phyloP scores from a whole-genome alignment of 352 stramenopile species.

The Elongisporangium senticosum region DNA sequence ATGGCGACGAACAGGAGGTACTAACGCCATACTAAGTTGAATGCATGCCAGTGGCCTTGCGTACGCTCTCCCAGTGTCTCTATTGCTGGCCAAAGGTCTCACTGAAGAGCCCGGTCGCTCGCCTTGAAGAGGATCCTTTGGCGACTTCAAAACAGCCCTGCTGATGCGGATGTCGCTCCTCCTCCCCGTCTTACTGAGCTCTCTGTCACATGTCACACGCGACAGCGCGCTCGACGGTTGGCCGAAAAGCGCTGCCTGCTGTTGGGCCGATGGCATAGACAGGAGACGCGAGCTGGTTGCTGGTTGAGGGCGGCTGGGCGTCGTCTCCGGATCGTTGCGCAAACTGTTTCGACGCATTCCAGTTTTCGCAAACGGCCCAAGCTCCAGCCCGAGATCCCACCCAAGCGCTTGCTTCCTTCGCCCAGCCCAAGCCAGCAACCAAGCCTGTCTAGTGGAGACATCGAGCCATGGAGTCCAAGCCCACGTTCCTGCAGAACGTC shows the following conservation, averaged over 20 bases:
- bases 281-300: background rate
- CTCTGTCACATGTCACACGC: background rate
- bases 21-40: background rate
- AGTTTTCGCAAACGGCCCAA: background rate
- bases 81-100: background rate
- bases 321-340: background rate
- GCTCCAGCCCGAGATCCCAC: background rate
- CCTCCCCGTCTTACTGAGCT: background rate
- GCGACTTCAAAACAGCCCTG: background rate
- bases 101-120: background rate
- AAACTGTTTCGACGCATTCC: background rate
- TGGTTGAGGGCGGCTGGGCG: background rate
- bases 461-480: background rate
- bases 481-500: conserved; percentile 5
- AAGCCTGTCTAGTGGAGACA: background rate
- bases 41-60: background rate
- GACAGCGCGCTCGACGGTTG: background rate
- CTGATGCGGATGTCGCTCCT: background rate
- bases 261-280: background rate
- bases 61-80: no score
- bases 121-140: background rate
- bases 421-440: background rate
- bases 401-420: background rate
- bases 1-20: background rate
- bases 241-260: background rate